Evolutionary conservation across 129 eudicot genomes (phyloP), one percentile per base, ranked within the genome.

Genomic region (Flaveria bidentis): DNA sequence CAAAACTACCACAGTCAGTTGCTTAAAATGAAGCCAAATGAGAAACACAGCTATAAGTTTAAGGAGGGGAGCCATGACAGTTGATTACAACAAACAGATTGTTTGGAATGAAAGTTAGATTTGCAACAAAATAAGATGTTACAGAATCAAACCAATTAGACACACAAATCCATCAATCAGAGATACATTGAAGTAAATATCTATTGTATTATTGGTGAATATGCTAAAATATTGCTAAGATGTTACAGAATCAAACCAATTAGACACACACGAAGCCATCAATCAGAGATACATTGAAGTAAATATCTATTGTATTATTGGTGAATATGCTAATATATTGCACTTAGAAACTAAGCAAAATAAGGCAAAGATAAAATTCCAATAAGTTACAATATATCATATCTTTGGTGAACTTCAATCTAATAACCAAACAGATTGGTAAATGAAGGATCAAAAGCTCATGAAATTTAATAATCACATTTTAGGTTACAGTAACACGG

Each of bases 381-480:
- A 61, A 45, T 16, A 30, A 30, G 36, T 30, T 30, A 30, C 36
- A 30, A 30, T 30, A 30, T 4, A 2, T 30, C 5, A 30, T 30
- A 30, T 14, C 16, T 55, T 2, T 23, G 52, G 53, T 39, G 41
- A 56, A 20, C 4, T 41, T 57, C 53, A 73, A 42, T 3, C 46
- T 0, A 20, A 57, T 41, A 73, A 57, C 73, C 74, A 76, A 36
- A 66, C 30, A 65, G 23, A 66, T 15, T n/a, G 63, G 41, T 6
- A 76, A 50, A 76, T 3, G 42, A 76, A n/a, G 73, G 65, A 52
- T 36, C 74, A 76, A 76, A 63, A 46, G 16, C 25, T 46, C 2
- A 71, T 11, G 15, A 45, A 18, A 49, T 2, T n/a, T 17, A 6
- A 45, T 17, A 57, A 56, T 39, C 56, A 41, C 0, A 22, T 36